Base-by-base conservation (phyloP, 2,329 filamentous ascomycete genomes). In the Microdochium trichocladiopsis region DNA sequence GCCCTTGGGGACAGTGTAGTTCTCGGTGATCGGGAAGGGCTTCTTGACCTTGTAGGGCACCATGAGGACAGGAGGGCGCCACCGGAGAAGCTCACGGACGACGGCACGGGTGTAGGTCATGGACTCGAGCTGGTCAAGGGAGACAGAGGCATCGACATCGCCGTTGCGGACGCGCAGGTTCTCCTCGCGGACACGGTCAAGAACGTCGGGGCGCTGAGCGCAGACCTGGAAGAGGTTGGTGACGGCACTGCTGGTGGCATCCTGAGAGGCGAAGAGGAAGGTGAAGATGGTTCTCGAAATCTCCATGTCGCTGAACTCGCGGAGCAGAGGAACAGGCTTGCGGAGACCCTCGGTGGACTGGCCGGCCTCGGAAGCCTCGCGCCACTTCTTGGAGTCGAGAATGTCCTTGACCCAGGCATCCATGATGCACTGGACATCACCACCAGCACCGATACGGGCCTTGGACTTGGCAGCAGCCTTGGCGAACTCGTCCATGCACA, bases 191-290 rank as follows among this genome's bases (percentile, higher is more conserved):
- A 99, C 82, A 62, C 90, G 90, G 65, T 93, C 88, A 51, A 97
- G 79, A 51, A 95, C 79, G 55, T 97, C 93, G n/a, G 93, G 93
- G 58, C 91, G 87, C 73, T 97, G 90, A 48, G 94, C 92, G 75
- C 90, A 86, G 63, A 90, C 82, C 75, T 99, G 94, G 79, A 96
- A 96, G 58, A 97, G 74, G 91, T 94, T 97, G 51, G 92, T 96
- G 63, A 82, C 84, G 56, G 94, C 93, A 64, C 90, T 95, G 73
- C 88, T 94, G 56, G 94, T 96, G 59, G 94, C 94, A 69, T 99
- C 94, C 73, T 97, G 94, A 3, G 92, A 96, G 55, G 94, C 93
- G 72, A 97, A 97, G 56, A 97, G 79, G 77, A 97, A 96, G 49
- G 93, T 95, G 74, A 96, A 96, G 64, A 97, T 69, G 23, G 93